These are phyloP conservation scores for Reutealis trisperma DNA, from an alignment of 345 rosid genomes.

Conservation along the genomic window DNA sequence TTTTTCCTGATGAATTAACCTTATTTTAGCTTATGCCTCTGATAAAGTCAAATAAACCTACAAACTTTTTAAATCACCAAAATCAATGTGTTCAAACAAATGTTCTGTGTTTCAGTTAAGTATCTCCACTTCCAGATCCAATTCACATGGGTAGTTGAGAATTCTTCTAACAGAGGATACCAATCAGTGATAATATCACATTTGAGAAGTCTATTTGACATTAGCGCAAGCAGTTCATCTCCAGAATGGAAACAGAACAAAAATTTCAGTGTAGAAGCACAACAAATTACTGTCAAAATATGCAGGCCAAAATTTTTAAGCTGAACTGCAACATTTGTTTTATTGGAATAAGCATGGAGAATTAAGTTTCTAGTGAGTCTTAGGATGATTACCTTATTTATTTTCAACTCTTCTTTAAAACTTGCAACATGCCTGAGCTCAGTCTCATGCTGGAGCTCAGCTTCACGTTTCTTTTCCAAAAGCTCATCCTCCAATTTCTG, in stretches of 20 bases:
- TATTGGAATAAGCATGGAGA: background rate
- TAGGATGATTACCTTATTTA: conserved; percentile 55
- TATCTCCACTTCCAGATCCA: no score
- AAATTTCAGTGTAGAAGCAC: background rate
- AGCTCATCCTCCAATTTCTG: conserved; percentile 57
- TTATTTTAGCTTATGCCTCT: no score
- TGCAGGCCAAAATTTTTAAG: background rate
- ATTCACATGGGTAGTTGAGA: no score
- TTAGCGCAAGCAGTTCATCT: no score
- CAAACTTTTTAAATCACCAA: no score
- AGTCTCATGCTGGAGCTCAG: conserved; percentile 36
- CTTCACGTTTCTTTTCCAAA: conserved; percentile 48
- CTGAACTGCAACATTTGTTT: background rate
- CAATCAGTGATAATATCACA: no score
- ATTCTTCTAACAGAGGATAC: no score
- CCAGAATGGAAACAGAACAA: background rate
- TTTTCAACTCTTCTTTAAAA: conserved; percentile 47
- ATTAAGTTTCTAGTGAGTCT: background rate
- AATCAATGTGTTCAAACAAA: no score
- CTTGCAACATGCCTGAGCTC: conserved; percentile 35
- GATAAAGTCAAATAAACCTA: no score
- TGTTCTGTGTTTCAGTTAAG: no score
- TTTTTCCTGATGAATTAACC: no score
- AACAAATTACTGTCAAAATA: background rate
- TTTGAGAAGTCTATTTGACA: no score